Evolutionary conservation across 2,329 filamentous ascomycete species (phyloP).

Genomic region (Sarocladium kiliense): DNA sequence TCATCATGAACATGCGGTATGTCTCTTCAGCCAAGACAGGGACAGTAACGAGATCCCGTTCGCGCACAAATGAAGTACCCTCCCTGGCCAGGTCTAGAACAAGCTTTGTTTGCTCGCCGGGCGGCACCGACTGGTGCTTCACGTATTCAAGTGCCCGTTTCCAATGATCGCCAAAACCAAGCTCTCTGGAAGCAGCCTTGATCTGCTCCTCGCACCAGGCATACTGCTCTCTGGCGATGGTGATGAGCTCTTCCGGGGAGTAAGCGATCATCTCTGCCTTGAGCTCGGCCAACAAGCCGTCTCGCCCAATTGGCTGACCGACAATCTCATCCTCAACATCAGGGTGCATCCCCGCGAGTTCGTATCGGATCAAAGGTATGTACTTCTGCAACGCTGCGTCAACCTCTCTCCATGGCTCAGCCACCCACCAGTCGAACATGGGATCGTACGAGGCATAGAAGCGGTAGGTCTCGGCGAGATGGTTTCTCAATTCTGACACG

Average conservation of each 20-base stretch:
- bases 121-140: constrained; percentile 48
- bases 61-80: constrained; percentile 46
- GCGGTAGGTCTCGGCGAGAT: constrained; percentile 39
- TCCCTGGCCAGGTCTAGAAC: constrained; percentile 46
- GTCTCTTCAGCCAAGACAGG: constrained; percentile 47
- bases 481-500: constrained; percentile 31
- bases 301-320: constrained; percentile 50
- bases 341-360: constrained; percentile 38
- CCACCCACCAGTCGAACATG: constrained; percentile 51
- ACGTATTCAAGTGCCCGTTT: constrained; percentile 49
- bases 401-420: constrained; percentile 36
- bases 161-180: constrained; percentile 46
- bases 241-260: constrained; percentile 49
- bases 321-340: constrained; percentile 45
- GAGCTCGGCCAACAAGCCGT: constrained; percentile 46
- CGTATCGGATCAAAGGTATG: constrained; percentile 30
- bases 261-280: constrained; percentile 54
- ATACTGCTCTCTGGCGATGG: constrained; percentile 45
- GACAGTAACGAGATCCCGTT: constrained; percentile 50
- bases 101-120: constrained; percentile 47
- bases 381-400: constrained; percentile 29
- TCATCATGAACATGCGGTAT: constrained; percentile 54
- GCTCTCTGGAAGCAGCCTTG: constrained; percentile 39
- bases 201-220: constrained; percentile 52
- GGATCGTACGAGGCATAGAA: constrained; percentile 55